Evolutionary conservation across 2,329 filamentous ascomycete genomes (phyloP).

Genomic region (Diaporthe sp.): DNA sequence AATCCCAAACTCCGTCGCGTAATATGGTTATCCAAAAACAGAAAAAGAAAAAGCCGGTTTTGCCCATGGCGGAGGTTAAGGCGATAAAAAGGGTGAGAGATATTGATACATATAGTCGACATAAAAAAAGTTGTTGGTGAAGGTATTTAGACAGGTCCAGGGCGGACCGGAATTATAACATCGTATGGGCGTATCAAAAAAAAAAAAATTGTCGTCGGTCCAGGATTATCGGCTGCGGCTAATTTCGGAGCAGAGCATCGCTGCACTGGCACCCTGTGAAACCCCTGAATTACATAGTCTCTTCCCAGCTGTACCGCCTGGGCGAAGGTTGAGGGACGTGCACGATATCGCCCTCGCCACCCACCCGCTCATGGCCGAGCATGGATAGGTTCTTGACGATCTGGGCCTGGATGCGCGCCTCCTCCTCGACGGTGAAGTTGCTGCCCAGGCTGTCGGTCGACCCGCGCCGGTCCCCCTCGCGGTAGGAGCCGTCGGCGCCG

Average conservation of each 20-base stretch:
- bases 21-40: not conserved
- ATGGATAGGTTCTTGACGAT: conserved; percentile 43
- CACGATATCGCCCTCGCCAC: conserved; percentile 60
- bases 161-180: conserved; percentile 30
- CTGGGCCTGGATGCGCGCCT: conserved; percentile 47
- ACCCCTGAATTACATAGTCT: conserved; percentile 37
- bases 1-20: conserved; percentile 34
- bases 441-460: conserved; percentile 66
- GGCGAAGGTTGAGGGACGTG: conserved; percentile 66
- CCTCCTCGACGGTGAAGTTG: conserved; percentile 70
- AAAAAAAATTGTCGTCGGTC: not conserved
- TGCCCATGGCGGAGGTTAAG: not conserved
- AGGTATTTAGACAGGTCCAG: conserved; percentile 26
- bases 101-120: conserved; percentile 26
- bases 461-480: conserved; percentile 40
- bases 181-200: not conserved
- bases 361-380: conserved; percentile 58
- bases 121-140: not conserved
- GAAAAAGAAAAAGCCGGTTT: not conserved
- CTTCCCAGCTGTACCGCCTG: conserved; percentile 67
- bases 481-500: not conserved
- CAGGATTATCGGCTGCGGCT: not conserved
- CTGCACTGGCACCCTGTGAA: not conserved
- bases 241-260: not conserved
- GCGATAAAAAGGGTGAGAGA: not conserved